A percentile compares a stretch with the other conserved stretches of the same genome.
These are phyloP conservation scores for Acanthamoeba royreba DNA, from an alignment of 208 protist species.

Conservation along the genomic window DNA sequence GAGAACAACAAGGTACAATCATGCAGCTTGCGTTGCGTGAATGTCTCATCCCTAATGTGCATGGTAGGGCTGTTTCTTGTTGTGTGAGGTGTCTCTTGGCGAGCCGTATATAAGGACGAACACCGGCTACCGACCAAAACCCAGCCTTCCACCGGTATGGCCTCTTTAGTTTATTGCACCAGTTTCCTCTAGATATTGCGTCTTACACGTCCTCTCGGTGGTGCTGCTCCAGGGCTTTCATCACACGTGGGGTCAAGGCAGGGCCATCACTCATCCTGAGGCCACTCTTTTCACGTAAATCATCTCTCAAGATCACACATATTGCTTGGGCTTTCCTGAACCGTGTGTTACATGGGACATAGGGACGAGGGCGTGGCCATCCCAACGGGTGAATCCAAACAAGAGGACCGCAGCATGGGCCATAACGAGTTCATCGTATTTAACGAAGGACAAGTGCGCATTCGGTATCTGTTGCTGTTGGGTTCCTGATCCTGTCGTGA, in stretches of 20 bases:
- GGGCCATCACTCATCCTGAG: neutral
- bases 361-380: neutral
- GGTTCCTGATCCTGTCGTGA: too few species aligned
- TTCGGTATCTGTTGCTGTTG: neutral
- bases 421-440: constrained; percentile 2
- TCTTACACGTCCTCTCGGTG: neutral
- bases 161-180: neutral
- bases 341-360: too few species aligned
- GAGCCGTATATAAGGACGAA: neutral
- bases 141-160: neutral
- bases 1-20: neutral
- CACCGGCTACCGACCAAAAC: neutral
- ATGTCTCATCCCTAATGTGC: neutral
- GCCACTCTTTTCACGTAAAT: neutral
- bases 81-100: neutral
- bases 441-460: neutral
- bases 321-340: neutral
- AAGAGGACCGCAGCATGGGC: neutral
- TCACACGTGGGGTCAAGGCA: neutral
- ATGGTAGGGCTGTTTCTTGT: neutral
- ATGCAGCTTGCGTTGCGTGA: too few species aligned
- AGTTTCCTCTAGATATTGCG: neutral
- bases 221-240: neutral
- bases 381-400: neutral
- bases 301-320: neutral